These are phyloP conservation scores for Penicillium goetzii DNA, from an alignment of 495 filamentous ascomycete species.

Conservation along the genomic window DNA sequence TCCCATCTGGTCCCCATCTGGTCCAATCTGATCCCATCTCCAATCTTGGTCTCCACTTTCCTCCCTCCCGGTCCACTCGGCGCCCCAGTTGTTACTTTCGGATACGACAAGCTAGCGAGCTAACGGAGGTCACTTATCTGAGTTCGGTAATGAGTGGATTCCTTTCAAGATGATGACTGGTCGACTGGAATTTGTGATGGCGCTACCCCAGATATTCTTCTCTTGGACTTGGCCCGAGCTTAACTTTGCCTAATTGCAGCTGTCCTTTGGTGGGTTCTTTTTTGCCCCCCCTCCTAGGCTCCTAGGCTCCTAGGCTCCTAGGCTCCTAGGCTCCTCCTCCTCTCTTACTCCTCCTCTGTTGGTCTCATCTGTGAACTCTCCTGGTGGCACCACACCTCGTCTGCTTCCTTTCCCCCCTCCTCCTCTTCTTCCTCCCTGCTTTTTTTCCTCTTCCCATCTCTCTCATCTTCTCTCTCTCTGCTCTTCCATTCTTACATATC, in stretches of 20 bases:
- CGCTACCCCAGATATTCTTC: conserved; percentile 20
- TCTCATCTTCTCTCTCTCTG: conserved; percentile 1
- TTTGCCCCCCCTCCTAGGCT: not conserved
- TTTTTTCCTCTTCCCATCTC: conserved; percentile 1
- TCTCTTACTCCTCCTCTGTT: not conserved
- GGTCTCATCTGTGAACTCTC: too few species aligned
- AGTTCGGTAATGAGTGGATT: not conserved
- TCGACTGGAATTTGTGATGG: not conserved
- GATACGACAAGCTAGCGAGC: conserved; percentile 10
- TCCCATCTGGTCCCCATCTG: too few species aligned
- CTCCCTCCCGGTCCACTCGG: not conserved
- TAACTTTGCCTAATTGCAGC: not conserved
- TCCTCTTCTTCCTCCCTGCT: conserved; percentile 10
- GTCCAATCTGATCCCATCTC: not conserved
- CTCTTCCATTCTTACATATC: conserved; percentile 8
- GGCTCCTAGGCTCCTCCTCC: not conserved
- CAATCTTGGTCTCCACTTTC: not conserved
- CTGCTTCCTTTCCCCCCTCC: conserved; percentile 8
- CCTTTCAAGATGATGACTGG: not conserved
- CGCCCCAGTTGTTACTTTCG: not conserved
- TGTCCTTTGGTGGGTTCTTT: too few species aligned
- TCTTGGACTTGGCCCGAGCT: conserved; percentile 9
- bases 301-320: too few species aligned
- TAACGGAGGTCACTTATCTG: not conserved
- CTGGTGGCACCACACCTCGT: conserved; percentile 1